Evolutionary conservation across 352 stramenopile species (phyloP).

Genomic region (Saprolegnia parasitica): DNA sequence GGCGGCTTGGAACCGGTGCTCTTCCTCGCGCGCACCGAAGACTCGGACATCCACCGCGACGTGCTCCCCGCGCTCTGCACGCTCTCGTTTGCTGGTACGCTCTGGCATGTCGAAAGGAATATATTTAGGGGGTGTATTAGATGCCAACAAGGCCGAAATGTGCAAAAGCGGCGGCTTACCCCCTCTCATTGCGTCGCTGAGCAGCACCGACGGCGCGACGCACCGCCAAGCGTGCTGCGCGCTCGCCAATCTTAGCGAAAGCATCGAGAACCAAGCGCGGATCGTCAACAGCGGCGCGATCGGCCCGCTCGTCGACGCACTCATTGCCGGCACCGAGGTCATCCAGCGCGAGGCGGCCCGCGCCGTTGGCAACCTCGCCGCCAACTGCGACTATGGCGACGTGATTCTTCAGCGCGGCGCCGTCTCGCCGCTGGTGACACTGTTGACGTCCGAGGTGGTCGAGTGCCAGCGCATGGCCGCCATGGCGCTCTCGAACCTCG

Average conservation of each 20-base stretch:
- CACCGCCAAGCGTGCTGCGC: slow-evolving; percentile 92
- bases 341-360: slow-evolving; percentile 91
- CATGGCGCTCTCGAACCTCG: slow-evolving; percentile 94
- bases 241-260: slow-evolving; percentile 93
- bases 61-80: slow-evolving; percentile 89
- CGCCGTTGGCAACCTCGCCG: slow-evolving; percentile 91
- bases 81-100: slow-evolving; percentile 68
- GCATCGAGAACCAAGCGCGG: slow-evolving; percentile 90
- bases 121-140: slow-evolving; percentile 27
- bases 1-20: slow-evolving; percentile 95
- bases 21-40: slow-evolving; percentile 91
- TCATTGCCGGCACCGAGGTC: slow-evolving; percentile 66
- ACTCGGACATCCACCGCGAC: slow-evolving; percentile 88
- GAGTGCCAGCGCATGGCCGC: slow-evolving; percentile 93
- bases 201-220: slow-evolving; percentile 67
- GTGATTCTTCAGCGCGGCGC: slow-evolving; percentile 87
- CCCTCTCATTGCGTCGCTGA: slow-evolving; percentile 77
- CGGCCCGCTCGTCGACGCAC: slow-evolving; percentile 72
- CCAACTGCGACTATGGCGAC: slow-evolving; percentile 94
- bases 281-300: slow-evolving; percentile 88
- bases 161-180: slow-evolving; percentile 90
- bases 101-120: neutral
- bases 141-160: slow-evolving; percentile 94
- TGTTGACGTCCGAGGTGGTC: slow-evolving; percentile 86
- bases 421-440: slow-evolving; percentile 74